Percentiles rank a stretch among this genome's conserved stretches.
Conservation (phyloP, 2,329 filamentous ascomycete species). For the Penicillium frequentans region DNA sequence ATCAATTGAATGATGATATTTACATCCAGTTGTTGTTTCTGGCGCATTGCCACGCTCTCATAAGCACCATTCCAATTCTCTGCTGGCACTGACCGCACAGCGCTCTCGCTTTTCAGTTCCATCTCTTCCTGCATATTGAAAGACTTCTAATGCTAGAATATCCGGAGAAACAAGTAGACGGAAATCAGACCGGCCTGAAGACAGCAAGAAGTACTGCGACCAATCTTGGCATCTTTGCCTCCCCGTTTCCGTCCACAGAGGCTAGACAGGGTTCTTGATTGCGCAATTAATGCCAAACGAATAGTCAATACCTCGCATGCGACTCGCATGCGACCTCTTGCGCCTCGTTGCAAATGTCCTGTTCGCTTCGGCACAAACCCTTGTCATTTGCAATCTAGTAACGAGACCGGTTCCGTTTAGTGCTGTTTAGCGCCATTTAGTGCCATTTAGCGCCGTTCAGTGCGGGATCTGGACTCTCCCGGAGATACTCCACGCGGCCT, state of each 20-base stretch:
- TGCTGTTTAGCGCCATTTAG: background rate
- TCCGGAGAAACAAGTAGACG: background rate
- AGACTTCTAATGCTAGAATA: background rate
- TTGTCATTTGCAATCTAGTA: constrained; percentile 7
- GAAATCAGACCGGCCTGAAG: background rate
- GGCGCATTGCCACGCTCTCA: background rate
- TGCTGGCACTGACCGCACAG: constrained; percentile 5
- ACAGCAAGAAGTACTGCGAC: background rate
- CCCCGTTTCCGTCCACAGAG: background rate
- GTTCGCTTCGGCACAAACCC: constrained; percentile 7
- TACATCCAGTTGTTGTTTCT: background rate
- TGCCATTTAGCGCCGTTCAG: background rate
- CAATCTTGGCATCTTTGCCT: background rate
- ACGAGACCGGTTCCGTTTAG: background rate
- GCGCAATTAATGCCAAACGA: constrained; percentile 5
- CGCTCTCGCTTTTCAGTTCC: constrained; percentile 8
- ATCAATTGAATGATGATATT: background rate
- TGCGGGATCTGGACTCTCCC: background rate
- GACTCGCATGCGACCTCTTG: background rate
- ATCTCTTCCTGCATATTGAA: constrained; percentile 11
- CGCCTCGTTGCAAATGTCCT: background rate
- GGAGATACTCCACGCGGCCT: background rate
- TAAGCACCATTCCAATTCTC: constrained; percentile 7
- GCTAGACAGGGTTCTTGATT: constrained; percentile 8
- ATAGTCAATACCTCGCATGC: background rate